phyloP scores from a whole-genome alignment of 2,329 filamentous ascomycete genomes.

The Ceratocystis colombiana region DNA sequence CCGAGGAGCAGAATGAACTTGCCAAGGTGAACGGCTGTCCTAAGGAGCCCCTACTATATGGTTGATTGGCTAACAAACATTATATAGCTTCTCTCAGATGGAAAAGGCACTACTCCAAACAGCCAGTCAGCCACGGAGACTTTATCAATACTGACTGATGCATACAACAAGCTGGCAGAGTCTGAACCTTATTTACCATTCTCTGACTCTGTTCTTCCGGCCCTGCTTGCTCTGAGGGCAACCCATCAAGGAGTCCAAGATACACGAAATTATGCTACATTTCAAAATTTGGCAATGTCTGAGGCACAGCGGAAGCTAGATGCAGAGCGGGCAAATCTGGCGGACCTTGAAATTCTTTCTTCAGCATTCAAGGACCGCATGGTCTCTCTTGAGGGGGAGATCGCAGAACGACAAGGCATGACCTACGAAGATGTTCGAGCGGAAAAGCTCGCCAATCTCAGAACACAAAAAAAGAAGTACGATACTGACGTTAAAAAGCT shows the following conservation, averaged over 20 bases:
- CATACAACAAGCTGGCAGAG: constrained; percentile 54
- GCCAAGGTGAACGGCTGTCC: constrained; percentile 34
- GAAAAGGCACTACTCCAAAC: constrained; percentile 19
- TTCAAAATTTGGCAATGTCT: constrained; percentile 37
- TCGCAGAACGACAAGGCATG: constrained; percentile 48
- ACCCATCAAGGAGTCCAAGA: constrained; percentile 55
- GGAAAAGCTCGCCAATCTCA: constrained; percentile 53
- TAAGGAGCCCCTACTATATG: background rate
- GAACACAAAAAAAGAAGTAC: constrained; percentile 48
- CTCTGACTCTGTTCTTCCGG: constrained; percentile 57
- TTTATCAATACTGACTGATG: constrained; percentile 48
- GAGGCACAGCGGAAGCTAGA: constrained; percentile 41
- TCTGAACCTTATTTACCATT: constrained; percentile 56
- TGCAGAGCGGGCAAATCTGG: constrained; percentile 41
- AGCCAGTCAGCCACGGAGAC: constrained; percentile 27
- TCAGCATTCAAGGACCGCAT: constrained; percentile 49
- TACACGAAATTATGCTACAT: constrained; percentile 48
- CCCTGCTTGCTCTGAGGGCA: constrained; percentile 59
- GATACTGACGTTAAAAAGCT: constrained; percentile 51
- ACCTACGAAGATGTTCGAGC: constrained; percentile 51
- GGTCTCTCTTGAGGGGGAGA: constrained; percentile 46
- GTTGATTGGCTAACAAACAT: constrained; percentile 15
- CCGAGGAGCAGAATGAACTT: constrained; percentile 44
- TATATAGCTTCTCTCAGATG: constrained; percentile 27
- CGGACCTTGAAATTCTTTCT: constrained; percentile 48